These are phyloP conservation scores for Bruguiera hainesii DNA, from an alignment of 441 rosid species.

Conservation along the genomic window DNA sequence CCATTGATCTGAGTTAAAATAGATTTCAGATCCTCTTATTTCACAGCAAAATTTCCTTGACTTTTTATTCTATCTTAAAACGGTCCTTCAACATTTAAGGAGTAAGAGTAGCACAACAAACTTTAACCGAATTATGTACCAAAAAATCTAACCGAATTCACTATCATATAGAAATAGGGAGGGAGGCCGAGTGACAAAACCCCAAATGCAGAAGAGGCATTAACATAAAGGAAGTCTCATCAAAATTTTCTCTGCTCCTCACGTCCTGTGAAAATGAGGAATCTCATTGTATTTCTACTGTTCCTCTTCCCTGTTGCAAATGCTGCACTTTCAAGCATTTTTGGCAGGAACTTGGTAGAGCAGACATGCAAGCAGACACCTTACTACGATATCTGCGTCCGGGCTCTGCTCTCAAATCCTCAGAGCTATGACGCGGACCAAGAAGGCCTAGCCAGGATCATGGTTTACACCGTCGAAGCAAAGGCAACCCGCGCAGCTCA, in stretches of 20 bases:
- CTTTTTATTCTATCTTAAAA: neutral
- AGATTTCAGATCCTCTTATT: too few species aligned
- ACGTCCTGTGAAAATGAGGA: constrained; percentile 9
- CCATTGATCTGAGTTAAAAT: too few species aligned
- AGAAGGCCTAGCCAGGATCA: constrained; percentile 24
- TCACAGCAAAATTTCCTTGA: neutral
- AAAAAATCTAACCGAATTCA: neutral
- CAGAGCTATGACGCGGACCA: constrained; percentile 24
- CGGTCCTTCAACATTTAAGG: neutral
- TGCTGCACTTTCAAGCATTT: constrained; percentile 17
- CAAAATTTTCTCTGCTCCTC: neutral
- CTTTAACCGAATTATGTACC: neutral
- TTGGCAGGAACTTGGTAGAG: constrained; percentile 21
- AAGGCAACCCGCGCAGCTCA: constrained; percentile 16
- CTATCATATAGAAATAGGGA: too few species aligned
- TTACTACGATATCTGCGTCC: constrained; percentile 22
- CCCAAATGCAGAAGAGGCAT: too few species aligned
- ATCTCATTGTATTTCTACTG: neutral
- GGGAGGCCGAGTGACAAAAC: too few species aligned
- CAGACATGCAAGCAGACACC: constrained; percentile 35
- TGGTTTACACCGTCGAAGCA: constrained; percentile 20
- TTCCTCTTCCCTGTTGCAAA: constrained; percentile 16
- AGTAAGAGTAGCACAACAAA: neutral
- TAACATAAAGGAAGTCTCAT: too few species aligned
- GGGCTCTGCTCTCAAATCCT: constrained; percentile 20